Conservation (phyloP, 441 rosid genomes). For the Pelargonium myrrhifolium region DNA sequence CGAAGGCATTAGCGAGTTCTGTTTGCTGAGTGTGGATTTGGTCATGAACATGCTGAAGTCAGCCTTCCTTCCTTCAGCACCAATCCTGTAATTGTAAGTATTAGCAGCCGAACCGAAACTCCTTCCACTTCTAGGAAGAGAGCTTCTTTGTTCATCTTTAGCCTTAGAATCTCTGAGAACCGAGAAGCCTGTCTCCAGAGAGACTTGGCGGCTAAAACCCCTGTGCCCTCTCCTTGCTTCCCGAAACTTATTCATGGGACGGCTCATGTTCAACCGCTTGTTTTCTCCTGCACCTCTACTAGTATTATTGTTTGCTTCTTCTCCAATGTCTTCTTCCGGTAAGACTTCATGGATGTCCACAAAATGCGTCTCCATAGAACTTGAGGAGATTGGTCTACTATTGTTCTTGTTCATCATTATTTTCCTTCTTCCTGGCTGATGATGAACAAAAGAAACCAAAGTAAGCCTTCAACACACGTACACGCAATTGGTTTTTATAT, state of each 20-base stretch:
- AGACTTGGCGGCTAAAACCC: not conserved
- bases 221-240: not conserved
- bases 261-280: not conserved
- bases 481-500: not conserved
- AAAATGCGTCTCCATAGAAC: not conserved
- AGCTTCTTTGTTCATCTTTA: not conserved
- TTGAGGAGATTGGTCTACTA: not conserved
- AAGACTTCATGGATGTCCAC: not conserved
- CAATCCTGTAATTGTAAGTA: not conserved
- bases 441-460: not conserved
- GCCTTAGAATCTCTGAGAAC: not conserved
- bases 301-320: not conserved
- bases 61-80: not conserved
- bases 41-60: not conserved
- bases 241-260: not conserved
- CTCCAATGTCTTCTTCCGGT: not conserved
- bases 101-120: not conserved
- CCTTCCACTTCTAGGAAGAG: conserved; percentile 1
- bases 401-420: not conserved
- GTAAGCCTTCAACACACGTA: not conserved
- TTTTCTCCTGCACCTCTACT: not conserved
- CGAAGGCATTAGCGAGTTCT: conserved; percentile 47
- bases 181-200: not conserved
- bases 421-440: no score
- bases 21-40: not conserved